A percentile compares a stretch with the other conserved stretches of the same genome.
Evolutionary conservation across 2,329 filamentous ascomycete species (phyloP).

Genomic region (Elsinoe arachidis): DNA sequence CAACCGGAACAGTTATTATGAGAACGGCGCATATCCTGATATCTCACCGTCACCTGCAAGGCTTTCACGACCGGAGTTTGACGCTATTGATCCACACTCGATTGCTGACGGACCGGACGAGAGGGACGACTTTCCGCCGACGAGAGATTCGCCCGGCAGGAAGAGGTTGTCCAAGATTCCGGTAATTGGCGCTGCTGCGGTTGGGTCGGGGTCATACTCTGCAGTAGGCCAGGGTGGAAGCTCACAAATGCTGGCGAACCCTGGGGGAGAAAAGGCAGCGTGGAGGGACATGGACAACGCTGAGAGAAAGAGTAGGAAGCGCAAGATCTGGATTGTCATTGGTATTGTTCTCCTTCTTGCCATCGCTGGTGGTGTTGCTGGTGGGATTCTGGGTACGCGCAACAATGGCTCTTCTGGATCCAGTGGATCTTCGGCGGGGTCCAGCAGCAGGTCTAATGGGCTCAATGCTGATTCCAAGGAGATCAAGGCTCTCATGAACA

Average conservation of each 20-base stretch:
- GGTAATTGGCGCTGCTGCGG: conserved; percentile 32
- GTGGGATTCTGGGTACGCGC: conserved; percentile 50
- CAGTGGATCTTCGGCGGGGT: conserved; percentile 15
- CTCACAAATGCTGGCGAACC: conserved; percentile 23
- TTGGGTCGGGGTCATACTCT: conserved; percentile 37
- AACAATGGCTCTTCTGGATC: conserved; percentile 22
- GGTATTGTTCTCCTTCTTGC: conserved; percentile 58
- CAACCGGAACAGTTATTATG: conserved; percentile 12
- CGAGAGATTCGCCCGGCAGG: conserved; percentile 47
- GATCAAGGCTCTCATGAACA: conserved; percentile 75
- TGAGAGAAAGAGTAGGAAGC: conserved; percentile 58
- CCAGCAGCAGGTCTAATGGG: conserved; percentile 44
- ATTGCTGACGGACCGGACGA: conserved; percentile 15
- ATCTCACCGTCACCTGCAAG: conserved; percentile 8
- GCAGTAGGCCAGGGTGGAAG: conserved; percentile 25
- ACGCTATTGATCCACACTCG: conserved; percentile 7
- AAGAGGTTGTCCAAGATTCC: conserved; percentile 17
- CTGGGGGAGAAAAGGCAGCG: conserved; percentile 52
- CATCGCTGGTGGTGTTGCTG: conserved; percentile 65
- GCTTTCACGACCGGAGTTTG: conserved; percentile 13
- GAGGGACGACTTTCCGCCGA: conserved; percentile 24
- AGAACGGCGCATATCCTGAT: conserved; percentile 11
- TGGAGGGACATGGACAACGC: conserved; percentile 54
- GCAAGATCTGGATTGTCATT: conserved; percentile 58
- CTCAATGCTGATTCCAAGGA: conserved; percentile 64